Base-by-base conservation (phyloP, 495 filamentous ascomycete species). In the Tirmania nivea region DNA sequence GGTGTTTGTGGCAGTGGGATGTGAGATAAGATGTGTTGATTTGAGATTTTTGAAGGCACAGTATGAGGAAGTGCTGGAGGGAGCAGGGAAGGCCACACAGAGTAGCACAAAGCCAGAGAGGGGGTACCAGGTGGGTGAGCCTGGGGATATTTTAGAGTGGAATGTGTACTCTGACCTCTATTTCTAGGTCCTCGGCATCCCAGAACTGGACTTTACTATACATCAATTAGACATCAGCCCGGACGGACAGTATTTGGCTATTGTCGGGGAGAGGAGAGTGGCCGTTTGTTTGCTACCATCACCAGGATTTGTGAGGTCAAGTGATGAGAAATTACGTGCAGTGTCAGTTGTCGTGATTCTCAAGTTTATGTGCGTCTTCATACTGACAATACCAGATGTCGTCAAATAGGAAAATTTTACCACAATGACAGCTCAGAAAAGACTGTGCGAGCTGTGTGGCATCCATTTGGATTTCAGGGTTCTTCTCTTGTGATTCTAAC, bases 401-500 rank as follows among this genome's bases (percentile, higher is more conserved):
- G 61, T 49, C 7, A 21, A 48, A 52, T 65, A 25, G 62, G 62
- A n/a, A 34, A 31, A 31, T 58, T 55, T 11, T 48, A 54, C 37
- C 53, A 65, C 31, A 11, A 34, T 1, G 55, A 61, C 1, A 45
- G 21, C 10, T 52, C 37, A n/a, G 52, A 50, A 20, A 50, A 53
- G 39, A 62, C 64, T 51, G 56, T 65, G 10, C 48, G 59, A 34
- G 59, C 35, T 17, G 21, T 65, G 55, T 65, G 62, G 62, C 62
- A 65, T 55, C 62, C 62, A 7, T 54, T 65, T 14, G 62, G 59
- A 3, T 62, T 62, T 11, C 62, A 65, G 20, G 62, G 59, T 8
- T 59, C 62, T 52, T 64, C 62, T 34, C 39, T 65, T 9, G 42
- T 65, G 10, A 61, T 65, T 4, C 55, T 65, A 31, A 62, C 62